Evolutionary conservation across 768 basidiomycete genomes (phyloP), one percentile per base, ranked within the genome.

Genomic region (Naganishia vishniacii): DNA sequence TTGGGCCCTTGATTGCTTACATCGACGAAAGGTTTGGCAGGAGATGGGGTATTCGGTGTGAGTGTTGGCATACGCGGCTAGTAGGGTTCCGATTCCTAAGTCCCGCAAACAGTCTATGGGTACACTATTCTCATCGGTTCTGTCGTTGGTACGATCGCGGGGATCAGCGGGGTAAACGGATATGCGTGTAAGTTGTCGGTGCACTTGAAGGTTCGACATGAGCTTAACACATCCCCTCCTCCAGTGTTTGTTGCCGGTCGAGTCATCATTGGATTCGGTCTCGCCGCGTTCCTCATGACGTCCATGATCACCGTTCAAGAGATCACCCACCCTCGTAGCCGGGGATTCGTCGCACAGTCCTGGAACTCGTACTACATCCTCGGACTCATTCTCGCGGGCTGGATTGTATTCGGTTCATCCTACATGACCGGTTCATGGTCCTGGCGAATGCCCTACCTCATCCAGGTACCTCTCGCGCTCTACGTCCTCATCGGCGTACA

Each of bases 321-420:
- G 69, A 73, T 78, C 47, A 72, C 75, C 7, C 79, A 80, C 69
- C 79, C 79, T n/a, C 67, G 77, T 59, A 68, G 66, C 25, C 66
- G 77, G 42, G 60, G 65, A 8, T 59, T 67, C 28, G 66, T 78
- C 29, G 74, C 76, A 13, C 70, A 71, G 31, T 72, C 74, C 18
- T 78, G 77, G 76, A 70, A 78, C 68, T 78, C 77, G 34, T 78
- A 77, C 71, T 78, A 72, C 61, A 78, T 78, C 59, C 71, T 78
- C 31, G 77, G 77, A n/a, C 61, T 64, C 25, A 73, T 76, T 45
- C 69, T 75, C 45, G 70, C 74, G n/a, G 67, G 70, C n/a, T 78
- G 71, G 69, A 70, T 74, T 46, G 70, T 70, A 44, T 77, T 78
- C 46, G 77, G 76, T 18, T 65, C 67, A 4, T 68, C 69, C 26